Base-by-base conservation (phyloP, 345 rosid genomes). In the Hevea brasiliensis region DNA sequence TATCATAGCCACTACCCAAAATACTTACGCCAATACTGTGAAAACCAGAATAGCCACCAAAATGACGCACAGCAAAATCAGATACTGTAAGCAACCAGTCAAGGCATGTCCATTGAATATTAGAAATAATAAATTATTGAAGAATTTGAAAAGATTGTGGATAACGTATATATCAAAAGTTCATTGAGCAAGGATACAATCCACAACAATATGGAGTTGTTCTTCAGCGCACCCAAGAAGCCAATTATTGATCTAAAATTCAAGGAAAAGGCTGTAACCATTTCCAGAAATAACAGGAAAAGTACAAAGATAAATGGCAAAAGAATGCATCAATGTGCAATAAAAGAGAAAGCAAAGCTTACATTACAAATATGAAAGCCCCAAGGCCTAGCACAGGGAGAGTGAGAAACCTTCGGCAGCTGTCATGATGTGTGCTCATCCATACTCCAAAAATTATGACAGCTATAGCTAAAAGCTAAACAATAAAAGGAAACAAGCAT, bases 391-490 rank as follows among this genome's bases (percentile, higher is more conserved):
- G 72, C 57, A 92, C 92, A 35, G 98, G 97, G 68, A 89, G 90
- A 47, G 97, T 87, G 13, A 94, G 92, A 71, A 97, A 87, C 75
- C 86, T 90, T 77, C 93, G 73, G 74, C 98, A 94, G 67, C 84
- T 85, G 79, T 94, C 98, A 56, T 89, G 85, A 73, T 90, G 97
- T 72, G 93, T 85, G 86, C 97, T 90, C 97, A 94, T 89, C 98
- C 97, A 94, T 68, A 92, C 93, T 66, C 97, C 98, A 76, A 88
- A 92, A 53, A 89, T 82, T 55, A 90, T 75, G 45, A 94, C 85
- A 77, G 85, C 87, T 71, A 88, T 79, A 48, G 97, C 92, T 82
- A 92, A 75, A 61, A 94, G 86, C 98, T 94, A 85, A 89, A 81
- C 65, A 68, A 78, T 65, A 65, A 78, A 63, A n/a, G n/a, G 12